Evolutionary conservation across 2,329 filamentous ascomycete species (phyloP), one percentile per base, ranked within the genome.

Genomic region (Botrytis hyacinthi): DNA sequence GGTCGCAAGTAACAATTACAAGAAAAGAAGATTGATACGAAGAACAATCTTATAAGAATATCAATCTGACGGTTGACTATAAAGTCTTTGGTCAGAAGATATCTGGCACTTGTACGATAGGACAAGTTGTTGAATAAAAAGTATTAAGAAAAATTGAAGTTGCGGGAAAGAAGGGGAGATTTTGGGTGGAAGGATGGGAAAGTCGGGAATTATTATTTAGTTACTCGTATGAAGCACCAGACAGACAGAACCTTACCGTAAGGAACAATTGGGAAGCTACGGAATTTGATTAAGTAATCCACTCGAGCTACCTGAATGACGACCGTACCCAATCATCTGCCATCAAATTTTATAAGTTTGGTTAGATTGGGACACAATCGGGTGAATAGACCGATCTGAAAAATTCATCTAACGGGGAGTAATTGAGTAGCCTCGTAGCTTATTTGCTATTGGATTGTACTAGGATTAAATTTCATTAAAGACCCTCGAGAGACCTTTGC

Each of bases 271-370:
- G 35, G 59, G 32, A 37, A 61, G 32, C n/a, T 26, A 4, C 60
- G 60, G 60, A 62, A 62, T 62, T 62, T 62, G 60, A 62, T 62
- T 62, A 62, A 40, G 35, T 62, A 62, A 62, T 54, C 48, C 48
- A 54, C 48, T 54, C 48, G 0, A 22, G 20, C 59, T 54, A 16
- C 26, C 48, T n/a, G 20, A 37, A 12, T 12, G 26, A 40, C 26
- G 29, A 40, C 26, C 26, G 37, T 12, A 62, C 2, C 60, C 60
- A 62, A 62, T 62, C 26, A 29, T 37, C 16, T 42, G 5, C 16
- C 2, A 29, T 16, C 40, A 14, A 42, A 62, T 42, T 26, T n/a
- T 4, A n/a, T 8, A 7, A 61, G 32, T 16, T 37, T 6, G 2
- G 22, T 29, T 54, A 54, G 48, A 54, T 54, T 54, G 59, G 59